Evolutionary conservation across 2,329 filamentous ascomycete species (phyloP).

Genomic region (Ophiocordyceps robertsii): DNA sequence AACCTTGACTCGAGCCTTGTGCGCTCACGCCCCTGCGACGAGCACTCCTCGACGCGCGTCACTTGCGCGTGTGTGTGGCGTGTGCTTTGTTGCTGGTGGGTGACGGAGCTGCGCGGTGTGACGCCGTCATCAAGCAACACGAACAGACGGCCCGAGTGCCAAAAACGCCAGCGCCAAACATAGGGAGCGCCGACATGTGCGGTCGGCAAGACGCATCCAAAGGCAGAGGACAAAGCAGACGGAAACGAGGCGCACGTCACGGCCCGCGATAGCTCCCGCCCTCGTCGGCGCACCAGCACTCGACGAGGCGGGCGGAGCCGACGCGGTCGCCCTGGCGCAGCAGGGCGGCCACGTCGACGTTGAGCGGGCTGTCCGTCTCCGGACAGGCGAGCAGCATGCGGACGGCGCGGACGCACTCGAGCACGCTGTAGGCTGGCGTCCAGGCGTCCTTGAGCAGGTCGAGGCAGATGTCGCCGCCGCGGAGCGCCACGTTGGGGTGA

Average conservation of each 20-base stretch:
- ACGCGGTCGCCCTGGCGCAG: slow-evolving; percentile 53
- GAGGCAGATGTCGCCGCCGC: slow-evolving; percentile 84
- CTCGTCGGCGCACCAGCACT: slow-evolving; percentile 47
- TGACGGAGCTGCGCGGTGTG: too few species aligned
- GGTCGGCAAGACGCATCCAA: too few species aligned
- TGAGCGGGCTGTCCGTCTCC: slow-evolving; percentile 62
- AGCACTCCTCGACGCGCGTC: too few species aligned
- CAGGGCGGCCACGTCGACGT: slow-evolving; percentile 64
- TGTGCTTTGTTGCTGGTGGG: too few species aligned
- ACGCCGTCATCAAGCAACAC: too few species aligned
- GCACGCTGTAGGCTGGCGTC: slow-evolving; percentile 76
- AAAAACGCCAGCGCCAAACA: too few species aligned
- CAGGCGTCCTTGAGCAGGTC: slow-evolving; percentile 70
- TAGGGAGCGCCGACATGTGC: too few species aligned
- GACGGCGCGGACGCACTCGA: slow-evolving; percentile 59
- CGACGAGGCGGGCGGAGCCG: slow-evolving; percentile 55
- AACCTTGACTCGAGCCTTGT: too few species aligned
- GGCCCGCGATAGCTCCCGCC: slow-evolving; percentile 22
- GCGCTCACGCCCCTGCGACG: too few species aligned
- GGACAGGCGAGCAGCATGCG: slow-evolving; percentile 52
- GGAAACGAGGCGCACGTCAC: slow-evolving; percentile 9
- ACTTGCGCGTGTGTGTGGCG: too few species aligned
- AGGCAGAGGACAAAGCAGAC: too few species aligned
- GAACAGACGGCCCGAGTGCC: too few species aligned
- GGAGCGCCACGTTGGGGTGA: slow-evolving; percentile 62